phyloP scores from a whole-genome alignment of 2,329 filamentous ascomycete species.

The Alternaria metachromatica region DNA sequence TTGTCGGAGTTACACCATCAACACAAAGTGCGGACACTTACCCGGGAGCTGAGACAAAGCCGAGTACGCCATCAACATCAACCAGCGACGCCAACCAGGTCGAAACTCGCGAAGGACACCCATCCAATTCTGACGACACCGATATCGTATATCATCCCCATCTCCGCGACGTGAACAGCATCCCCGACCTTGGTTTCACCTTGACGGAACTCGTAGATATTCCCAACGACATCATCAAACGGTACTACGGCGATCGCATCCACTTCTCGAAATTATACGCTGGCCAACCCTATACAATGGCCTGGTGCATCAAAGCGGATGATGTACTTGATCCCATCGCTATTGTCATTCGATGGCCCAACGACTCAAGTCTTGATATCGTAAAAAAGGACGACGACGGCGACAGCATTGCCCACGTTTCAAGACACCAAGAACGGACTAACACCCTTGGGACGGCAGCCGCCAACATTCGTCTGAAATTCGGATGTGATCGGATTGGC shows the following conservation, averaged over 20 bases:
- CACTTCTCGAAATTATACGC: neutral
- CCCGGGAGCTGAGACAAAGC: neutral
- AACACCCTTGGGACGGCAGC: neutral
- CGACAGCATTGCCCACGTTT: neutral
- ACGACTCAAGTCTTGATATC: neutral
- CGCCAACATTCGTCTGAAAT: neutral
- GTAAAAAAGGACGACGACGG: neutral
- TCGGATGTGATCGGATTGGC: neutral
- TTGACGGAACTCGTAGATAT: neutral
- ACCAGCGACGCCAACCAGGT: neutral
- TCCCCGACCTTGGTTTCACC: neutral
- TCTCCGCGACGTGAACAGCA: neutral
- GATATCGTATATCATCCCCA: neutral
- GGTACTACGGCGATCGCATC: neutral
- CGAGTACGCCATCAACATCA: neutral
- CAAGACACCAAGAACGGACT: neutral
- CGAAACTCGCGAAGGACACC: neutral
- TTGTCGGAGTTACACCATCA: neutral
- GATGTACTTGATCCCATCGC: neutral
- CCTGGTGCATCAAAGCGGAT: neutral
- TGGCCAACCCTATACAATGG: neutral
- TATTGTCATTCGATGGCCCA: neutral
- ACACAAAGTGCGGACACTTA: neutral
- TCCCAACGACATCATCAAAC: neutral
- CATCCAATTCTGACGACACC: neutral